Evolutionary conservation across 2,329 filamentous ascomycete species (phyloP), one percentile per base, ranked within the genome.

Genomic region (Metarhizium brunneum): DNA sequence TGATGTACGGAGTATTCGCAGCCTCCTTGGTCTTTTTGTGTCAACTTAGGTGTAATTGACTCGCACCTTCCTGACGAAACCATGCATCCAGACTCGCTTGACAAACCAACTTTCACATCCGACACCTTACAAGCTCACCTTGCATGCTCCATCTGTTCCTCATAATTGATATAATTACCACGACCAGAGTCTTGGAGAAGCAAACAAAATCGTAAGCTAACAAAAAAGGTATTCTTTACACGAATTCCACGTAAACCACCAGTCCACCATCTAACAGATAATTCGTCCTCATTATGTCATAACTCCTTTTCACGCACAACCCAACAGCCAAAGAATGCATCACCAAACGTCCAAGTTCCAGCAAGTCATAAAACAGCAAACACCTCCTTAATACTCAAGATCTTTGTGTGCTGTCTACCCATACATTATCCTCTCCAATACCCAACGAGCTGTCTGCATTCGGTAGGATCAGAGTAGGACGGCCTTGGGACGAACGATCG

Each of bases 401-500:
- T 36, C 52, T 35, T 25, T 52, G 51, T 30, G 57, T 61, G 16
- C 56, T 59, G 47, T 71, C 66, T 55, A 62, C 63, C 71, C 71
- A 73, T 36, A 73, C 71, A 56, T 73, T 73, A 13, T 68, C 64
- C 5, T 73, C 71, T 14, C 70, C 71, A 56, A 73, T 72, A 2
- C 71, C 71, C 11, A 73, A 60, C n/a, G 68, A 65, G 13, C 68
- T 65, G 45, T 73, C 69, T 3, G 64, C 63, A 35, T 67, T 68
- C 14, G 67, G 66, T n/a, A 73, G 57, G 16, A 73, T 61, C 47
- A 68, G 25, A 7, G 56, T 51, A 6, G 57, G 65, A 59, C 57
- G 62, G 53, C 20, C 55, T 54, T 20, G 53, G 1, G 50, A 58
- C 5, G 61, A 54, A 32, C 51, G 59, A 6, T 66, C 64, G 4